These are phyloP conservation scores for Plantago ovata DNA, from an alignment of 257 asterid genomes.

Conservation along the genomic window DNA sequence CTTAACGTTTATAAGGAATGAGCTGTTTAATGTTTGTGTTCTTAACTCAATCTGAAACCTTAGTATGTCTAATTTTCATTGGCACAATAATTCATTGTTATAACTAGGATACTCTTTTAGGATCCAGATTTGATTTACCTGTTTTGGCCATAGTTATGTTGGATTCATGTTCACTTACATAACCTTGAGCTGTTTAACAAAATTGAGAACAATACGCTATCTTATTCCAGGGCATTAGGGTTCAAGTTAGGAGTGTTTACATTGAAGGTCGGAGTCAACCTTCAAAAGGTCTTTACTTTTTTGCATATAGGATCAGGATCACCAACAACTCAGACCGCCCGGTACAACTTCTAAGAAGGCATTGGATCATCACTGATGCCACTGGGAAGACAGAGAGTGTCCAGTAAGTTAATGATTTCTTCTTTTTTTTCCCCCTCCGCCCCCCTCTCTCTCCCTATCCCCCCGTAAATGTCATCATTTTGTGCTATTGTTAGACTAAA, in stretches of 20 bases:
- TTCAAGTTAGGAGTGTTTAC: slow-evolving; percentile 77
- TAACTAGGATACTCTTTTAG: no score
- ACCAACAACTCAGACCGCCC: slow-evolving; percentile 69
- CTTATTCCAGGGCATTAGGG: slow-evolving; percentile 57
- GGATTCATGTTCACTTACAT: not conserved
- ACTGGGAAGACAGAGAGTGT: slow-evolving; percentile 69
- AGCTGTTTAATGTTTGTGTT: no score
- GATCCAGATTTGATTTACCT: not conserved
- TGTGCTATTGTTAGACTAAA: no score
- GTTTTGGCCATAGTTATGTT: not conserved
- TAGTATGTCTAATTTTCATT: no score
- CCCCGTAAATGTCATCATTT: not conserved
- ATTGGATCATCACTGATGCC: slow-evolving; percentile 90
- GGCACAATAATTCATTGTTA: no score
- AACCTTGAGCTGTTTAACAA: not conserved
- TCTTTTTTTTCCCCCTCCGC: not conserved
- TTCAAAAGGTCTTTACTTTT: slow-evolving; percentile 66
- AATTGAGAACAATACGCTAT: no score
- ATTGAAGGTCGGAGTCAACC: slow-evolving; percentile 82
- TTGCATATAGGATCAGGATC: slow-evolving; percentile 81
- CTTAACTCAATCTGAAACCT: no score
- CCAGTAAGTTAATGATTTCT: slow-evolving; percentile 41
- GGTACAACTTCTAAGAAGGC: slow-evolving; percentile 84
- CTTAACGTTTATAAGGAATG: no score
- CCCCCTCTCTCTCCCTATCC: no score